Evolutionary conservation across 2,329 filamentous ascomycete genomes (phyloP).

Genomic region (Cladosporium sp.): DNA sequence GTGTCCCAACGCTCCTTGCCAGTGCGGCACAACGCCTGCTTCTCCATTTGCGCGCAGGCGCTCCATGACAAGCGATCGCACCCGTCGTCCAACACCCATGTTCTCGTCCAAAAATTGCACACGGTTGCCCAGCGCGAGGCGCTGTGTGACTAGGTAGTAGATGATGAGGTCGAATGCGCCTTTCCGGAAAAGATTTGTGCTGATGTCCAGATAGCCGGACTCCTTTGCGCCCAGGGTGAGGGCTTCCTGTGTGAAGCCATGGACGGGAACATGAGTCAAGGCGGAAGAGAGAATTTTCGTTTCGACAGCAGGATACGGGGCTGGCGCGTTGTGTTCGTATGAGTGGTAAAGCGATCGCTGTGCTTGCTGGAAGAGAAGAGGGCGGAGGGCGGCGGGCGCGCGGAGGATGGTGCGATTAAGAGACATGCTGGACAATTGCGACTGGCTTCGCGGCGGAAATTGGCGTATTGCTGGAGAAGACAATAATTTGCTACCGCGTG

Average conservation of each 20-base stretch:
- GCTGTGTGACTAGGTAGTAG: conserved; percentile 71
- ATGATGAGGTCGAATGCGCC: conserved; percentile 80
- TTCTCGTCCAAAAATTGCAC: conserved; percentile 45
- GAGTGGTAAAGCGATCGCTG: conserved; percentile 64
- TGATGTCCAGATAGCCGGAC: conserved; percentile 82
- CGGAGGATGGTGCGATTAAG: conserved; percentile 31
- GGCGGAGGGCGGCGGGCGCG: conserved; percentile 28
- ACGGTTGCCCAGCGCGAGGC: conserved; percentile 56
- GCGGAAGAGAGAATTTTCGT: conserved; percentile 78
- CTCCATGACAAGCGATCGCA: conserved; percentile 72
- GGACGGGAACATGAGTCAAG: conserved; percentile 71
- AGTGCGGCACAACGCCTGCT: conserved; percentile 64
- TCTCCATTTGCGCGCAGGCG: conserved; percentile 72
- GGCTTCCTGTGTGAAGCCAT: conserved; percentile 77
- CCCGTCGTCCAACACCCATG: conserved; percentile 60
- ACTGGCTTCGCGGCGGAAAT: neutral
- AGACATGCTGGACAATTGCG: conserved; percentile 21
- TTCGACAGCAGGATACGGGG: conserved; percentile 69
- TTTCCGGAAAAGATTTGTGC: conserved; percentile 75
- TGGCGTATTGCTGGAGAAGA: neutral
- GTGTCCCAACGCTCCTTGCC: conserved; percentile 88
- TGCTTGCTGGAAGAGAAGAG: conserved; percentile 28
- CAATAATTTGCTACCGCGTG: neutral
- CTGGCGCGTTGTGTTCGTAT: conserved; percentile 63
- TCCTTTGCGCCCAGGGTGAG: conserved; percentile 78